These are phyloP conservation scores for Trametes meyenii DNA, from an alignment of 768 basidiomycete species.

Conservation along the genomic window DNA sequence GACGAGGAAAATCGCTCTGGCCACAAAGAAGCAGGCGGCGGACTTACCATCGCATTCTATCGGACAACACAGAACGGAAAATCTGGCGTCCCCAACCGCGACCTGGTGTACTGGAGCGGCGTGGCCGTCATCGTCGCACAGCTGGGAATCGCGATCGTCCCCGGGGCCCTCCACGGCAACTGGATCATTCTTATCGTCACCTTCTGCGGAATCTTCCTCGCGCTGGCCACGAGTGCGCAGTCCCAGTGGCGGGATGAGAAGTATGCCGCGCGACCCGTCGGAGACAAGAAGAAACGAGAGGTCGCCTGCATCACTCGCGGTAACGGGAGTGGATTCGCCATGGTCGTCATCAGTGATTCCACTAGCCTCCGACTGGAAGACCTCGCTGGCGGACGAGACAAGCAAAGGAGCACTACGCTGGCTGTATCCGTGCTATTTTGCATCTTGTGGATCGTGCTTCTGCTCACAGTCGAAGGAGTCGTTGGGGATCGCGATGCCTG, in stretches of 20 bases:
- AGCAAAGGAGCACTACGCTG: slow-evolving; percentile 13
- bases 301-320: slow-evolving; percentile 35
- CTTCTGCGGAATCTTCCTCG: slow-evolving; percentile 31
- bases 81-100: slow-evolving; percentile 29
- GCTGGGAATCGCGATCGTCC: slow-evolving; percentile 34
- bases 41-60: slow-evolving; percentile 28
- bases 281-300: slow-evolving; percentile 21
- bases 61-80: slow-evolving; percentile 2
- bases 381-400: slow-evolving; percentile 32
- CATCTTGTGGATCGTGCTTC: slow-evolving; percentile 30
- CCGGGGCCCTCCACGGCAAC: slow-evolving; percentile 29
- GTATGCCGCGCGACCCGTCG: slow-evolving; percentile 31
- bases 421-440: slow-evolving; percentile 19
- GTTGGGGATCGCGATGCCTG: slow-evolving; percentile 21
- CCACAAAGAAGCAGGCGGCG: slow-evolving; percentile 9
- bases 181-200: slow-evolving; percentile 38
- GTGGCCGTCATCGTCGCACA: slow-evolving; percentile 31
- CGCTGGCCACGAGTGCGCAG: slow-evolving; percentile 28
- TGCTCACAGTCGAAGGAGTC: slow-evolving; percentile 31
- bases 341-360: slow-evolving; percentile 35
- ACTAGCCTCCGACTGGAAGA: slow-evolving; percentile 33
- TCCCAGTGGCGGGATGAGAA: slow-evolving; percentile 38
- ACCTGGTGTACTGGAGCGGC: slow-evolving; percentile 35
- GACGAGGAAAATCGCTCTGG: no score
- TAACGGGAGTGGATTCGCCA: slow-evolving; percentile 34